phyloP scores from a whole-genome alignment of 2,329 filamentous ascomycete genomes.

The Talaromyces funiculosus region DNA sequence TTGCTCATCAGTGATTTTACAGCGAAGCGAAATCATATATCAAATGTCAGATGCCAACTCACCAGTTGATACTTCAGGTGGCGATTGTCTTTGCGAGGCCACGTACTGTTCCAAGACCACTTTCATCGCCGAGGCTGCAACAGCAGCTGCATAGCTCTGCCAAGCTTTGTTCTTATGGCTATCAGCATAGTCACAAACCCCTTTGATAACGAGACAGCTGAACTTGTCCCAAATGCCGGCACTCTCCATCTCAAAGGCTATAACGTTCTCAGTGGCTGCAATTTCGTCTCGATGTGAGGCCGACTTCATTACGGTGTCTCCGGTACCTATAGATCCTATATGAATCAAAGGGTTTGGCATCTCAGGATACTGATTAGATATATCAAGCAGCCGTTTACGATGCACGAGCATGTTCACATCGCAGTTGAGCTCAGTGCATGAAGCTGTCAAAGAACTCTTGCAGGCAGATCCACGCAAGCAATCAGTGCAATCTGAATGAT shows the following conservation, averaged over 20 bases:
- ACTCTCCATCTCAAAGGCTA: slow-evolving; percentile 23
- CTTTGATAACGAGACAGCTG: slow-evolving; percentile 15
- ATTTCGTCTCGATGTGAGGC: slow-evolving; percentile 32
- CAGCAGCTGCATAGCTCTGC: slow-evolving; percentile 17
- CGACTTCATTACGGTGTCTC: slow-evolving; percentile 29
- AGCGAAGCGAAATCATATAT: background rate
- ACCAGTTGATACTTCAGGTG: background rate
- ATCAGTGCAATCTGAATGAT: slow-evolving; percentile 14
- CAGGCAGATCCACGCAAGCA: slow-evolving; percentile 3
- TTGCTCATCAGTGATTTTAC: background rate
- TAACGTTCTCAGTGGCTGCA: slow-evolving; percentile 18
- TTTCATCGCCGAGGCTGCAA: slow-evolving; percentile 10
- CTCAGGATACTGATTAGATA: background rate
- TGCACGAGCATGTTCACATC: slow-evolving; percentile 14
- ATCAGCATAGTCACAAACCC: slow-evolving; percentile 19
- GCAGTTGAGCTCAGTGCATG: slow-evolving; percentile 13
- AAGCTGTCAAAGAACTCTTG: slow-evolving; percentile 2
- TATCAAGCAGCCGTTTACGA: slow-evolving; percentile 14
- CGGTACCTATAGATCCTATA: slow-evolving; percentile 31
- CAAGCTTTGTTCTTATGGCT: slow-evolving; percentile 18
- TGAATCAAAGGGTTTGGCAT: slow-evolving; percentile 24
- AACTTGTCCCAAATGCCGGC: slow-evolving; percentile 18
- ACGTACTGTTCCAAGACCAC: slow-evolving; percentile 8
- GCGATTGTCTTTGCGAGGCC: background rate
- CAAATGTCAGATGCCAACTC: background rate